Evolutionary conservation across 2,329 filamentous ascomycete genomes (phyloP), one percentile per base, ranked within the genome.

Genomic region (Chrysosporium queenslandicum): DNA sequence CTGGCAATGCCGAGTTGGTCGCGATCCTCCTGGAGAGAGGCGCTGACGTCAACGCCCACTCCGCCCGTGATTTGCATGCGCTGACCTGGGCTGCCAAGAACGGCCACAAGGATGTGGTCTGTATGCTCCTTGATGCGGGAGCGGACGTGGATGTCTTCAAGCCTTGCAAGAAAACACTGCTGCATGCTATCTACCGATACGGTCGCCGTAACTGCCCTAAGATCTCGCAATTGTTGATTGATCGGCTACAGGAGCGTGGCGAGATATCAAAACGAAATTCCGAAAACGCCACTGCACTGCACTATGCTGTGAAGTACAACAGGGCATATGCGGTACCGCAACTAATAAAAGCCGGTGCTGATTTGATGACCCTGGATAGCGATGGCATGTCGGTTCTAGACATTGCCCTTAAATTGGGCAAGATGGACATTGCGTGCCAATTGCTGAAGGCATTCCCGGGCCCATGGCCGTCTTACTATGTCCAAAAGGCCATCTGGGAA

Each of bases 41-140:
- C 12, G 49, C 49, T 2, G 40, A 51, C 20, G 32, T 51, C 40
- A 43, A 51, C 40, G 39, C 14, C 18, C 41, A 45, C 21, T 37
- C 29, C 11, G 36, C n/a, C 7, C 29, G 27, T 18, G 39, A 51
- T 11, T 16, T 30, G 8, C 29, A 43, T 12, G 27, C 39, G 2
- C n/a, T 51, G 20, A 37, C 58, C 34, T 54, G 47, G 12, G 63
- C 61, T 3, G 59, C 62, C 32, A 36, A 48, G 8, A 43, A 59
- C n/a, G 58, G 57, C 29, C 59, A 60, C 34, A 60, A 60, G 36
- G 47, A 55, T 16, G 55, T 63, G n/a, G 58, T 63, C 12, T 53
- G 60, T 18, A 50, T 59, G n/a, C 58, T 66, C 1, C 46, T 66
- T 1, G 50, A 55, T 5, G 53, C 56, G 9, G 58, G 58, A 25